phyloP scores from a whole-genome alignment of 345 rosid genomes.

The Stellera chamaejasme region DNA sequence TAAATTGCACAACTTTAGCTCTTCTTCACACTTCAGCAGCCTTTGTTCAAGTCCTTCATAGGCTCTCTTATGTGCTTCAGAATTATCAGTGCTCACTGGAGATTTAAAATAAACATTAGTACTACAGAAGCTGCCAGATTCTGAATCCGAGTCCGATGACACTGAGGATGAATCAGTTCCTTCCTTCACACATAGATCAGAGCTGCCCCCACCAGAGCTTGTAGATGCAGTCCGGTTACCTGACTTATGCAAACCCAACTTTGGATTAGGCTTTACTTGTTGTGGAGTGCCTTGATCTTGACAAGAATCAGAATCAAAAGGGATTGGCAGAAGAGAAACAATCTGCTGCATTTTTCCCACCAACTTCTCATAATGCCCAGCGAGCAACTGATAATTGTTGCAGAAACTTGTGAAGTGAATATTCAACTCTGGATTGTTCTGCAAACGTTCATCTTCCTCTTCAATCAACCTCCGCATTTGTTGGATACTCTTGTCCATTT shows the following conservation, averaged over 20 bases:
- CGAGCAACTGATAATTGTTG: slow-evolving; percentile 35
- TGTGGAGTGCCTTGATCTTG: slow-evolving; percentile 26
- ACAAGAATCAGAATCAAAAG: slow-evolving; percentile 12
- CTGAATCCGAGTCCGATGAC: slow-evolving; percentile 72
- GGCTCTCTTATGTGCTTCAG: slow-evolving; percentile 17
- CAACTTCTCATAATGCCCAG: slow-evolving; percentile 37
- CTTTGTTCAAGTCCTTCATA: slow-evolving; percentile 31
- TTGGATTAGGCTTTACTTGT: slow-evolving; percentile 27
- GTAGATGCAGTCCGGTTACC: slow-evolving; percentile 36
- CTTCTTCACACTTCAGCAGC: slow-evolving; percentile 32
- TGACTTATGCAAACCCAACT: slow-evolving; percentile 20
- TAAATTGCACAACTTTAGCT: slow-evolving; percentile 32
- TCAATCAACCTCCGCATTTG: slow-evolving; percentile 40
- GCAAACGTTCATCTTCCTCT: slow-evolving; percentile 31
- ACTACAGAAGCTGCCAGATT: slow-evolving; percentile 43
- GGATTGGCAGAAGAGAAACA: slow-evolving; percentile 27
- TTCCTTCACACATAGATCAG: slow-evolving; percentile 47
- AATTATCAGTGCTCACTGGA: slow-evolving; percentile 19
- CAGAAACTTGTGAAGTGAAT: slow-evolving; percentile 33
- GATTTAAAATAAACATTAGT: slow-evolving; percentile 31
- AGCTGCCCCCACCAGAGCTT: slow-evolving; percentile 40
- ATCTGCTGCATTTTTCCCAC: slow-evolving; percentile 26
- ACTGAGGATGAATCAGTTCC: slow-evolving; percentile 53
- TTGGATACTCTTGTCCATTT: slow-evolving; percentile 34
- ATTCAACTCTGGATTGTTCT: slow-evolving; percentile 34